These are phyloP conservation scores for Paxillus rubicundulus DNA, from an alignment of 768 basidiomycete species.

Conservation along the genomic window DNA sequence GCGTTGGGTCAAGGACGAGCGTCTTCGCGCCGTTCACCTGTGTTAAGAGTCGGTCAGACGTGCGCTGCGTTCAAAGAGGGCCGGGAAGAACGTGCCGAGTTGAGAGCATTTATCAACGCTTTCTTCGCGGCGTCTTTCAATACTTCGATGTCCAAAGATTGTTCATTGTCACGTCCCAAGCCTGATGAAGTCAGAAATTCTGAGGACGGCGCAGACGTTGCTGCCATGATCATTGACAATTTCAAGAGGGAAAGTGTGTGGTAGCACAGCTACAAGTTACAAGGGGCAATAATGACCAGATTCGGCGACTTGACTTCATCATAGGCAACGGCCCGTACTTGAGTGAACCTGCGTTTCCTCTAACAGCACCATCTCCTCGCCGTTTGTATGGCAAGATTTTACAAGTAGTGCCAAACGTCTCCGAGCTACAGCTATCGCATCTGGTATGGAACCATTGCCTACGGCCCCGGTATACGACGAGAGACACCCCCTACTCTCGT, in stretches of 20 bases:
- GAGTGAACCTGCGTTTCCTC: slow-evolving; percentile 1
- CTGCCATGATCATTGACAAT: slow-evolving; percentile 19
- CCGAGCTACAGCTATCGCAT: not conserved
- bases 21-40: slow-evolving; percentile 95
- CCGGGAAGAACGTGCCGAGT: slow-evolving; percentile 52
- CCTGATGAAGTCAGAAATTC: slow-evolving; percentile 37
- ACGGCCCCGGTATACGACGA: slow-evolving; percentile 30
- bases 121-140: slow-evolving; percentile 79
- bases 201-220: slow-evolving; percentile 29
- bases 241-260: slow-evolving; percentile 3
- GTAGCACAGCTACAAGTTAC: slow-evolving; percentile 31
- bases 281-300: not conserved
- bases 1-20: slow-evolving; percentile 82
- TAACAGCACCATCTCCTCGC: not conserved
- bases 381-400: not conserved
- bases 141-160: slow-evolving; percentile 53
- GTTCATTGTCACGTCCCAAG: slow-evolving; percentile 35
- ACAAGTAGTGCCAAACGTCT: not conserved
- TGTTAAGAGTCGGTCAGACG: slow-evolving; percentile 8
- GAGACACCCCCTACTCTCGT: slow-evolving; percentile 70
- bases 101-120: slow-evolving; percentile 80
- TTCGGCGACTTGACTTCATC: slow-evolving; percentile 7
- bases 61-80: not conserved
- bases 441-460: slow-evolving; percentile 24
- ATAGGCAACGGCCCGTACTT: not conserved